Conservation (phyloP, 176 grass and related monocot genomes). For the Typha latifolia region DNA sequence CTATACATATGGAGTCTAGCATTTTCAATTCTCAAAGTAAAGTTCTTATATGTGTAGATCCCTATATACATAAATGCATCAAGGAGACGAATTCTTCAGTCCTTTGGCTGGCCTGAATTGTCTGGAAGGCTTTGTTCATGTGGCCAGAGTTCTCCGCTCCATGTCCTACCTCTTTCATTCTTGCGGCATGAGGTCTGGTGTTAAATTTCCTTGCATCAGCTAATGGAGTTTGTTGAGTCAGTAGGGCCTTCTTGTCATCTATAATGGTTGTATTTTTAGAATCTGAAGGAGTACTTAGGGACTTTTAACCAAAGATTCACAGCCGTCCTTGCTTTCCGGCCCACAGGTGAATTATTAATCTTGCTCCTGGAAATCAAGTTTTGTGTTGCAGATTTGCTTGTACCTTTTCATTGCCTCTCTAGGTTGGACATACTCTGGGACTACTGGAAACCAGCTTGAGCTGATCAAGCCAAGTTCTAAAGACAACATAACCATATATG, state of each 20-base stretch:
- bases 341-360: slow-evolving; percentile 47
- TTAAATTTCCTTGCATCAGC: slow-evolving; percentile 10
- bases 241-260: slow-evolving; percentile 4
- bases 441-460: slow-evolving; percentile 53
- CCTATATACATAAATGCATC: slow-evolving; percentile 67
- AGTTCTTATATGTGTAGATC: slow-evolving; percentile 29
- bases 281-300: slow-evolving; percentile 46
- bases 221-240: slow-evolving; percentile 14
- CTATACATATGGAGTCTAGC: neutral
- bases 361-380: neutral
- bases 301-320: slow-evolving; percentile 41
- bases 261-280: slow-evolving; percentile 28
- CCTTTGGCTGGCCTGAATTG: slow-evolving; percentile 59
- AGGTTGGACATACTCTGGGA: slow-evolving; percentile 65
- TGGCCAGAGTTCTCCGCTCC: slow-evolving; percentile 44
- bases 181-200: slow-evolving; percentile 47
- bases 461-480: slow-evolving; percentile 67
- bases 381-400: slow-evolving; percentile 6
- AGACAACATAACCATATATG: slow-evolving; percentile 52
- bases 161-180: slow-evolving; percentile 65
- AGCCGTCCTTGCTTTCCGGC: slow-evolving; percentile 60
- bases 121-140: slow-evolving; percentile 44
- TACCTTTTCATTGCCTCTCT: slow-evolving; percentile 22
- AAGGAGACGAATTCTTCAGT: slow-evolving; percentile 59
- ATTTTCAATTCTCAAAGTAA: neutral